Percentiles rank a stretch among this genome's conserved stretches.
Evolutionary conservation across 148 eudicot genomes (phyloP).

Genomic region (Camellia lanceoleosa): DNA sequence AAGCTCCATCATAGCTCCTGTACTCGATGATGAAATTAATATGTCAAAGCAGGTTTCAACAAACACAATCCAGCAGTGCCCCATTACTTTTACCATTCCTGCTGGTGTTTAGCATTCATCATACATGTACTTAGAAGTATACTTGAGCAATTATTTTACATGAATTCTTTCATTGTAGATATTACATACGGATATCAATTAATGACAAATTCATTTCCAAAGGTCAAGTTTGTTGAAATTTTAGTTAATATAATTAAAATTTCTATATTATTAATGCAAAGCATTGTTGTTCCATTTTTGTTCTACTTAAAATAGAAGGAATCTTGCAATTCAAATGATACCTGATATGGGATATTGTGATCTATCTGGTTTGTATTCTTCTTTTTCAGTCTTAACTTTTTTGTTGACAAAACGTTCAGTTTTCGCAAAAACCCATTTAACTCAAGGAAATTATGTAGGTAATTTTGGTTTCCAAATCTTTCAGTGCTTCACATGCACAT

Average conservation of each 20-base stretch:
- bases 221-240: neutral
- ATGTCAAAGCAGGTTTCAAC: conserved; percentile 14
- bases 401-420: neutral
- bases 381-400: no score
- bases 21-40: conserved; percentile 1
- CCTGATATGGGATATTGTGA: neutral
- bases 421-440: neutral
- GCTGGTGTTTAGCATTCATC: conserved; percentile 26
- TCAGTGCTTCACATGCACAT: neutral
- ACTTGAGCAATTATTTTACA: neutral
- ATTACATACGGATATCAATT: neutral
- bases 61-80: conserved; percentile 10
- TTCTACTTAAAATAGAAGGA: neutral
- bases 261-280: conserved; percentile 1
- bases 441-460: neutral
- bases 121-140: conserved; percentile 4
- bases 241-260: neutral
- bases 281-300: conserved; percentile 3
- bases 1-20: conserved; percentile 2
- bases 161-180: conserved; percentile 9
- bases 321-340: neutral
- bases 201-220: neutral
- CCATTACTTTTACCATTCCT: conserved; percentile 24
- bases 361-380: no score
- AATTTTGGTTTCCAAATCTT: neutral